phyloP scores from a whole-genome alignment of 306 rosid species.

The Quercus agrifolia region DNA sequence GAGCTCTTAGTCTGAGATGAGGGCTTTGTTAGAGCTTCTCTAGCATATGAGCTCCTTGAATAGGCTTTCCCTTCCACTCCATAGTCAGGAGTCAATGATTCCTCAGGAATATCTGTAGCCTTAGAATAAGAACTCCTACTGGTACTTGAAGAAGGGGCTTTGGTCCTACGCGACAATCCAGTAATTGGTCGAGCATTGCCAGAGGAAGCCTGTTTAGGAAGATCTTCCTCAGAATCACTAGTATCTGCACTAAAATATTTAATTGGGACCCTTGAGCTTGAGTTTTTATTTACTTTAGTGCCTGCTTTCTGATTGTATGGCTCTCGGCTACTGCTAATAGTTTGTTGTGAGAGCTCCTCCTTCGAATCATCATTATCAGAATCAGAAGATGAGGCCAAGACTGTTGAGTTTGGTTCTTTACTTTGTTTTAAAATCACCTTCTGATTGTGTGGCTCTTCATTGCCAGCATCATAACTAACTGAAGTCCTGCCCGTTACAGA shows the following conservation, averaged over 20 bases:
- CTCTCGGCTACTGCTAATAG: conserved; percentile 22
- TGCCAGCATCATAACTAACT: conserved; percentile 28
- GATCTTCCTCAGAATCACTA: conserved; percentile 52
- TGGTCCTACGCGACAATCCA: conserved; percentile 65
- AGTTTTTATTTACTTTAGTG: conserved; percentile 32
- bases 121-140: conserved; percentile 28
- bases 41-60: conserved; percentile 40
- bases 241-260: conserved; percentile 48
- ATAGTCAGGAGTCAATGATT: conserved; percentile 29
- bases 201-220: conserved; percentile 33
- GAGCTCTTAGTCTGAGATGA: conserved; percentile 34
- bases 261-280: conserved; percentile 34
- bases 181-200: conserved; percentile 32
- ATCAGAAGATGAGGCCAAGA: conserved; percentile 25
- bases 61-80: conserved; percentile 46
- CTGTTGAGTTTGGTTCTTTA: conserved; percentile 15
- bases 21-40: conserved; percentile 22
- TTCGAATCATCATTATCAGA: conserved; percentile 24
- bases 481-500: conserved; percentile 31
- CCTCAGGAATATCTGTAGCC: conserved; percentile 18
- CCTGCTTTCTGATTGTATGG: conserved; percentile 28
- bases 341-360: conserved; percentile 26
- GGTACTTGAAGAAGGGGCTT: conserved; percentile 37
- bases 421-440: conserved; percentile 32
- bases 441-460: conserved; percentile 31